Conservation (phyloP, 2,329 filamentous ascomycete genomes). For the Trichoderma cornu-damae region DNA sequence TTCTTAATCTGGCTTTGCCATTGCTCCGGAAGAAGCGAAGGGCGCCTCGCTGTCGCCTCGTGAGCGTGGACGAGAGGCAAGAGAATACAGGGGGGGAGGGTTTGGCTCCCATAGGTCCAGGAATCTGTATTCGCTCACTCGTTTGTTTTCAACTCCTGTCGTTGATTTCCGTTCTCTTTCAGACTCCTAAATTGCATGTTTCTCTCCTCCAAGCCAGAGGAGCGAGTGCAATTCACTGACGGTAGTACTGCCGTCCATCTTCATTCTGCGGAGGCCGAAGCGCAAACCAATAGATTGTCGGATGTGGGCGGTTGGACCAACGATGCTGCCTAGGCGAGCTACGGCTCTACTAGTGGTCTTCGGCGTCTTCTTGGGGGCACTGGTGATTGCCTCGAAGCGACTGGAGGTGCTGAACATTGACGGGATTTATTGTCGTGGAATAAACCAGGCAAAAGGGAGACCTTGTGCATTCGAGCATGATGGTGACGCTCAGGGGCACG, state of each 20-base stretch:
- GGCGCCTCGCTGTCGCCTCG: not conserved
- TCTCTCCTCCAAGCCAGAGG: not conserved
- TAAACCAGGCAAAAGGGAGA: not conserved
- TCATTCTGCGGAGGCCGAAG: not conserved
- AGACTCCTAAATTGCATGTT: not conserved
- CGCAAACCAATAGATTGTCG: not conserved
- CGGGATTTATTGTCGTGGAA: not conserved
- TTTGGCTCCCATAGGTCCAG: not conserved
- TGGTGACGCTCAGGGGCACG: not conserved
- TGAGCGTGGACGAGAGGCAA: not conserved
- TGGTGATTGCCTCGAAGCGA: slow-evolving; percentile 33
- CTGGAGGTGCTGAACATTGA: slow-evolving; percentile 27
- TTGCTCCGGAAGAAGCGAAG: not conserved
- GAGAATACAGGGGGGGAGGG: not conserved
- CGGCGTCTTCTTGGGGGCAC: slow-evolving; percentile 27
- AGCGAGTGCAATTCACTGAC: too few species aligned
- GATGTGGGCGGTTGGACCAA: slow-evolving; percentile 13
- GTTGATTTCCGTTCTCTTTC: not conserved
- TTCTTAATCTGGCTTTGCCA: too few species aligned
- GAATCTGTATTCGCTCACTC: not conserved
- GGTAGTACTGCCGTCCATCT: not conserved
- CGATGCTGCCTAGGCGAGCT: slow-evolving; percentile 30
- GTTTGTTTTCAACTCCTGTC: not conserved
- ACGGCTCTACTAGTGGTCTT: slow-evolving; percentile 27
- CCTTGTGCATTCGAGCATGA: not conserved